Base-by-base conservation (phyloP, 495 filamentous ascomycete genomes). In the Penicillium fimorum region DNA sequence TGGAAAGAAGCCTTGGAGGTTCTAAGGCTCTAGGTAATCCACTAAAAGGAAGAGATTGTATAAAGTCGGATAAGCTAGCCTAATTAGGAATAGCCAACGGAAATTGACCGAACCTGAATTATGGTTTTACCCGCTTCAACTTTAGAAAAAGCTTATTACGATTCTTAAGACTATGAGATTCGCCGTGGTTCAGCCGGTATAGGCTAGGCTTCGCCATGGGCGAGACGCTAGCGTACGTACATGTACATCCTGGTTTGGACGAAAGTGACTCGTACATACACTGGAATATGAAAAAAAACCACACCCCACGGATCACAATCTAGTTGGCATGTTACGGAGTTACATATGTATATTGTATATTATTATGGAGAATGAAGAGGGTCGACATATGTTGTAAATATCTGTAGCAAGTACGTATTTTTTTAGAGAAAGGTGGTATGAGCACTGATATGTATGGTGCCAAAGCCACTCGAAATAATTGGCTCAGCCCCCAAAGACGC, bases 11-110 rank as follows among this genome's bases (percentile, higher is more conserved):
- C 22, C 22, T 22, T 22, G 22, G 22, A 35, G 7, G 15, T 46
- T 37, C 42, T 46, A 46, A 1, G 22, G 22, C 22, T 22, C 22
- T 22, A 22, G 22, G 22, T 2, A 22, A 22, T 22, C 22, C 22
- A 22, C 22, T 22, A 1, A 22, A 22, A 22, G 22, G 22, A 22
- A 27, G 25, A 18, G 13, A 44, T 37, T 22, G 51, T 15, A 45
- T 40, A 54, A 22, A 17, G 32, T 47, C 52, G 52, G 52, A 47
- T 0, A 17, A 27, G 42, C 52, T 54, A 54, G 24, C 32, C 43
- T n/a, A 0, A 18, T 47, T 24, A 2, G 33, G 30, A 29, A 5
- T 38, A 38, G 22, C 20, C 22, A 8, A 9, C 50, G 40, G 40
- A 42, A 5, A 2, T 41, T 12, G 33, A 40, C 47, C 47, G 47